Conservation (phyloP, 2,329 filamentous ascomycete genomes). For the Cytospora schulzeri region DNA sequence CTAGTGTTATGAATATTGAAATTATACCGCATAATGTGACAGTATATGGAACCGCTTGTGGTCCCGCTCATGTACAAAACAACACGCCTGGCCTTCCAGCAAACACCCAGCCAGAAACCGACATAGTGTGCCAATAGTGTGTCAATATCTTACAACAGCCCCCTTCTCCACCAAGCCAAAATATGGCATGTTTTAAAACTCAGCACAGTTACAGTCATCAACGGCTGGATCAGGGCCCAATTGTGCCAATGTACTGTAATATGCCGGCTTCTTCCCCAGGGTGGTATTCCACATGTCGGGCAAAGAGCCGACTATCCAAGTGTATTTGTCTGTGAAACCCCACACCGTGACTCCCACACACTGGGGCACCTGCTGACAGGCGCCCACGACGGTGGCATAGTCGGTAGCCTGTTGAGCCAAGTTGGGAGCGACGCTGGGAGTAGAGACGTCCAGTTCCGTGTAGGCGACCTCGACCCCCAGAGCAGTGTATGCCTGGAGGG, state of each 20-base stretch:
- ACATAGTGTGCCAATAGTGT: neutral
- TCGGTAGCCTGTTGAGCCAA: conserved; percentile 45
- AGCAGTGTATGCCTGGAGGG: conserved; percentile 45
- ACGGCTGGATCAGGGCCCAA: conserved; percentile 1
- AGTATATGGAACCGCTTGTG: neutral
- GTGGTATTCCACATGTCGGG: conserved; percentile 31
- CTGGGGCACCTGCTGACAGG: conserved; percentile 33
- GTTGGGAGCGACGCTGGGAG: conserved; percentile 42
- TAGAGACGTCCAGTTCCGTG: conserved; percentile 53
- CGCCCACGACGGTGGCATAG: conserved; percentile 38
- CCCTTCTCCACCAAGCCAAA: neutral
- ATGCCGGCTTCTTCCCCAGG: conserved; percentile 31
- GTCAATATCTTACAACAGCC: neutral
- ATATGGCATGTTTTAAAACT: neutral
- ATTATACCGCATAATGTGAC: neutral
- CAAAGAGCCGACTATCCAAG: conserved; percentile 33
- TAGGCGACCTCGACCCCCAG: conserved; percentile 52
- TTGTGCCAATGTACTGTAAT: conserved; percentile 21
- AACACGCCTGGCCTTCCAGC: neutral
- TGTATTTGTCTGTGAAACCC: conserved; percentile 34
- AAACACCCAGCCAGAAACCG: neutral
- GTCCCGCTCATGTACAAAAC: neutral
- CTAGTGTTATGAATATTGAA: neutral
- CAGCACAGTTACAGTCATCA: conserved; percentile 5
- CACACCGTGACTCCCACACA: conserved; percentile 37